Evolutionary conservation across 805 yeast genomes (phyloP), one percentile per base, ranked within the genome.

Genomic region (Pichia pseudocactophila): DNA sequence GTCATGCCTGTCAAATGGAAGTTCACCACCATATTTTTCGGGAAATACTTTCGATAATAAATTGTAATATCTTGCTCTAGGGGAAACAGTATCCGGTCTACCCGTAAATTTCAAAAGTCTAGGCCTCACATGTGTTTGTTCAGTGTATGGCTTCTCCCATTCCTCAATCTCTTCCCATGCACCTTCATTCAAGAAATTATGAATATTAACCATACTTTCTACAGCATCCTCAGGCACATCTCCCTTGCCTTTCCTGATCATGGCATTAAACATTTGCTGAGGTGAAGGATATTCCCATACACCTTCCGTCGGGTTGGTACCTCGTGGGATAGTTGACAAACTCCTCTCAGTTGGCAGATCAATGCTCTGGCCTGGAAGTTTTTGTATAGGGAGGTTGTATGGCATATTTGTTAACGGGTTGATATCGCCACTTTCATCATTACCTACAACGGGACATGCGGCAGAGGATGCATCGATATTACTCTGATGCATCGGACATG

Each of bases 211-310:
- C 99, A 92, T 92, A 37, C 85, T 74, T 52, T 86, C 96, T 3
- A 92, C 97, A 1, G 96, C 96, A 49, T 87, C 96, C 59, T 89
- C 97, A 3, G 90, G 94, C 41, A 90, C 75, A 37, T 82, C 94
- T 36, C 85, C 82, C 56, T 92, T 90, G 17, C 96, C 96, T 66
- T 92, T 92, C 50, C 90, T 78, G 22, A 88, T 66, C 97, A 92
- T 90, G 11, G 99, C 99, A 56, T 90, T 89, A 51, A 88, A 79
- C 99, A 92, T 92, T 61, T 92, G 99, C 64, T 92, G 98, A 1
- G 99, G 98, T 2, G 96, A 86, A 2, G 99, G 99, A 59, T 92
- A 92, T 64, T 92, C 98, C 99, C 99, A 92, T 37, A 80, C 77
- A 2, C 95, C 95, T 47, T 77, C 78, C 9, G 66, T 70, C 2